phyloP scores from a whole-genome alignment of 1,284 basidiomycete genomes.

The Apiotrichum laibachii region DNA sequence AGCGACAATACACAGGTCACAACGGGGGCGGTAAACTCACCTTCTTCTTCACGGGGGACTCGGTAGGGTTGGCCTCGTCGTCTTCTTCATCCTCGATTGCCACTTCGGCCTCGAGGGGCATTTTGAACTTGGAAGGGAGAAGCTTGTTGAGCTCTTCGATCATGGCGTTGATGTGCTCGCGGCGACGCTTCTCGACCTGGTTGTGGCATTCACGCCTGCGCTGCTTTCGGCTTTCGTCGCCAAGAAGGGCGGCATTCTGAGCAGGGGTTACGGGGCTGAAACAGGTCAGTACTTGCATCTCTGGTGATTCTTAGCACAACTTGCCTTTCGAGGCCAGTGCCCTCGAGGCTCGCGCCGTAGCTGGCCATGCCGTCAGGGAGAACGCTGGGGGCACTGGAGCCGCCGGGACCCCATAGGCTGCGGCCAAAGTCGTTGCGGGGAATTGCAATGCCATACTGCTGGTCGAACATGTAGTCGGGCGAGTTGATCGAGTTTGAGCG shows the following conservation, averaged over 20 bases:
- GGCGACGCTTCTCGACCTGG: conserved; percentile 47
- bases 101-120: conserved; percentile 32
- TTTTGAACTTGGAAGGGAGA: conserved; percentile 31
- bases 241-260: conserved; percentile 24
- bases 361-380: conserved; percentile 25
- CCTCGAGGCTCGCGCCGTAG: conserved; percentile 29
- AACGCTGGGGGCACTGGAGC: conserved; percentile 30
- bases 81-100: conserved; percentile 39
- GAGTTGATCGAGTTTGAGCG: conserved; percentile 18
- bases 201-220: conserved; percentile 48
- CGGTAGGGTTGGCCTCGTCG: conserved; percentile 26
- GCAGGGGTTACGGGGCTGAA: conserved; percentile 41
- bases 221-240: conserved; percentile 41
- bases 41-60: conserved; percentile 37
- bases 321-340: conserved; percentile 25
- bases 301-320: not conserved
- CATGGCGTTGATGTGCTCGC: conserved; percentile 50
- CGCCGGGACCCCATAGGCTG: conserved; percentile 18
- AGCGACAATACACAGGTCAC: not conserved
- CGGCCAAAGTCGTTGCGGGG: conserved; percentile 20
- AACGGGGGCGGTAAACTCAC: conserved; percentile 8
- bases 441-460: conserved; percentile 33
- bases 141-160: conserved; percentile 47
- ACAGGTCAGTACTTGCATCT: not conserved
- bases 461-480: conserved; percentile 12